Evolutionary conservation across 345 rosid species (phyloP).

Genomic region (Dipteronia sinensis): DNA sequence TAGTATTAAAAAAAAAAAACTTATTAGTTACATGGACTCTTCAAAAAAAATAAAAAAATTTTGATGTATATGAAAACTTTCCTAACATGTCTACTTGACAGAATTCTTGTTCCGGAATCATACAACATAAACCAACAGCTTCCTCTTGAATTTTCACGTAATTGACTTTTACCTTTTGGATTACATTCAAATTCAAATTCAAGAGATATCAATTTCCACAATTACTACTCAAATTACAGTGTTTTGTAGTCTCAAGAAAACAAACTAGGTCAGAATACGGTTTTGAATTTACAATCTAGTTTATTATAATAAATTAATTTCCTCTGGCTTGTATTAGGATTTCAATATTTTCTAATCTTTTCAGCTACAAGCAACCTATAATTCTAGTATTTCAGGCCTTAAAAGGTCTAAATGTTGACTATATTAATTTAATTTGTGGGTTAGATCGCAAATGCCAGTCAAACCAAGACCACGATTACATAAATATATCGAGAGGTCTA

Average conservation of each 20-base stretch:
- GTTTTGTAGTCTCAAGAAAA: not conserved
- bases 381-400: not conserved
- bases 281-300: not conserved
- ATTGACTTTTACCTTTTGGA: conserved; percentile 25
- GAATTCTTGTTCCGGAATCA: conserved; percentile 7
- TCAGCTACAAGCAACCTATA: not conserved
- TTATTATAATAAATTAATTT: too few relatives aligned
- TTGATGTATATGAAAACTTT: not conserved
- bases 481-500: too few relatives aligned
- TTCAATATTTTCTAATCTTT: not conserved
- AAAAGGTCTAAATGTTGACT: not conserved
- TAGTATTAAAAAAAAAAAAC: too few relatives aligned
- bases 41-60: not conserved
- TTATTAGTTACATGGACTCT: not conserved
- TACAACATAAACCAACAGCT: conserved; percentile 9
- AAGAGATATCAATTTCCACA: not conserved
- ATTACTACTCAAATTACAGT: not conserved
- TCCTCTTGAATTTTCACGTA: conserved; percentile 16
- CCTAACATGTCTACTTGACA: not conserved
- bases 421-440: not conserved
- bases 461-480: too few relatives aligned
- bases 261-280: not conserved
- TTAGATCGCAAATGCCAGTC: not conserved
- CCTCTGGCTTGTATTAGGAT: not conserved
- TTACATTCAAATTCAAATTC: not conserved